These are phyloP conservation scores for Heimioporus retisporus DNA, from an alignment of 1,284 basidiomycete genomes.

Conservation along the genomic window DNA sequence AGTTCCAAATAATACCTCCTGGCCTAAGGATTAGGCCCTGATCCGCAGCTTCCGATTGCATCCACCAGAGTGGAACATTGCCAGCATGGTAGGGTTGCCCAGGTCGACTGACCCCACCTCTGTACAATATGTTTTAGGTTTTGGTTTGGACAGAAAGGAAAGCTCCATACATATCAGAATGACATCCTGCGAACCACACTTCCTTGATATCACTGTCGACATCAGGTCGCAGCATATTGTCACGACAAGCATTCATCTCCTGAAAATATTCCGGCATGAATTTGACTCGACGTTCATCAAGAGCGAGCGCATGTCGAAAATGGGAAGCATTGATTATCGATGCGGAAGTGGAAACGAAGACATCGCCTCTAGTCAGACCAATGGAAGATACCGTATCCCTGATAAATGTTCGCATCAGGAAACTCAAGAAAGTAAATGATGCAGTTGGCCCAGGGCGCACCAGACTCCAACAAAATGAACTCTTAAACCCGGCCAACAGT, in stretches of 20 bases:
- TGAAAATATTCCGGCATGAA: slow-evolving; percentile 49
- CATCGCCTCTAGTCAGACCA: slow-evolving; percentile 32
- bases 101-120: slow-evolving; percentile 6
- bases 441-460: slow-evolving; percentile 25
- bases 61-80: slow-evolving; percentile 29
- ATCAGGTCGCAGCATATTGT: background rate
- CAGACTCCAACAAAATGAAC: slow-evolving; percentile 52
- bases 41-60: slow-evolving; percentile 12
- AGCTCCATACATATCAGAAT: slow-evolving; percentile 22
- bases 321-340: slow-evolving; percentile 35
- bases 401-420: background rate
- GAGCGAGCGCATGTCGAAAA: slow-evolving; percentile 51
- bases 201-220: slow-evolving; percentile 26
- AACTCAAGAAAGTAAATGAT: background rate
- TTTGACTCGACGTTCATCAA: slow-evolving; percentile 50
- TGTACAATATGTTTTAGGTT: background rate
- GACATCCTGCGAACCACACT: slow-evolving; percentile 25
- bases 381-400: slow-evolving; percentile 55
- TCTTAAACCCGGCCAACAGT: slow-evolving; percentile 35
- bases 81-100: slow-evolving; percentile 19
- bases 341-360: slow-evolving; percentile 24
- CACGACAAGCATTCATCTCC: slow-evolving; percentile 38
- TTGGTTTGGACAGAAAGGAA: background rate
- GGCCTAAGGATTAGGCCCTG: slow-evolving; percentile 3
- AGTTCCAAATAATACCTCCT: slow-evolving; percentile 1